A percentile compares a stretch with the other conserved stretches of the same genome.
These are phyloP conservation scores for Tuctoria greenei DNA, from an alignment of 176 grass and related monocot genomes.

Conservation along the genomic window DNA sequence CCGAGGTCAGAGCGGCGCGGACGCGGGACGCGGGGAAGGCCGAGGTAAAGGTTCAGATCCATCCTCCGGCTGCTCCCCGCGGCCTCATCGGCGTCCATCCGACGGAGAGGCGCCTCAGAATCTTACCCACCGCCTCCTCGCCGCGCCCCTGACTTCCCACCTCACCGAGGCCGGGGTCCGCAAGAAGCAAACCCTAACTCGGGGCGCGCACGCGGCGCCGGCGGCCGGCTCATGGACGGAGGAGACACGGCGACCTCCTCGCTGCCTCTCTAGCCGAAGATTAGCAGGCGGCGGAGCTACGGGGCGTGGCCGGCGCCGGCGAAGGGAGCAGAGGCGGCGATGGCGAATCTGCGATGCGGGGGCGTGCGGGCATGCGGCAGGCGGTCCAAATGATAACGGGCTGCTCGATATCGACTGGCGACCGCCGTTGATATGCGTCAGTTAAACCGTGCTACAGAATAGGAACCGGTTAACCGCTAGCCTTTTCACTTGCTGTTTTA, in stretches of 20 bases:
- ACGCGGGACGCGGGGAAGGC: constrained; percentile 70
- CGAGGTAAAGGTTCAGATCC: constrained; percentile 99
- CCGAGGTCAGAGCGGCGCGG: constrained; percentile 78
- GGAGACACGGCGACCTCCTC: neutral
- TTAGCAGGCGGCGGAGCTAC: neutral
- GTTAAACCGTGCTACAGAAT: neutral
- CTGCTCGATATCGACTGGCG: neutral
- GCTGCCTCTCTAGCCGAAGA: neutral
- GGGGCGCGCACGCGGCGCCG: neutral
- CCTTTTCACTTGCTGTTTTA: neutral
- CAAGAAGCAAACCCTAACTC: constrained; percentile 43
- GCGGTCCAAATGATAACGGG: neutral
- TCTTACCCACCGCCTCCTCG: neutral
- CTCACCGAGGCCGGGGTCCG: constrained; percentile 23
- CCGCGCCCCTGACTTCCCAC: constrained; percentile 9
- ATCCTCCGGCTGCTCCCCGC: constrained; percentile 59
- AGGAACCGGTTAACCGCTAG: neutral
- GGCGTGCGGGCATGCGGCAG: neutral
- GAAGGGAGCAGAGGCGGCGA: constrained; percentile 11
- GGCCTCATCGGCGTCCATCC: constrained; percentile 67
- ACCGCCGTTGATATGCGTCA: neutral
- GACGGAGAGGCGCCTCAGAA: constrained; percentile 1
- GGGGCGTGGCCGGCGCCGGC: neutral
- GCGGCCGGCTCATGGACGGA: neutral
- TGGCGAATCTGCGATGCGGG: neutral